Base-by-base conservation (phyloP, 2,329 filamentous ascomycete genomes). In the Phaeosphaeriaceae sp. region DNA sequence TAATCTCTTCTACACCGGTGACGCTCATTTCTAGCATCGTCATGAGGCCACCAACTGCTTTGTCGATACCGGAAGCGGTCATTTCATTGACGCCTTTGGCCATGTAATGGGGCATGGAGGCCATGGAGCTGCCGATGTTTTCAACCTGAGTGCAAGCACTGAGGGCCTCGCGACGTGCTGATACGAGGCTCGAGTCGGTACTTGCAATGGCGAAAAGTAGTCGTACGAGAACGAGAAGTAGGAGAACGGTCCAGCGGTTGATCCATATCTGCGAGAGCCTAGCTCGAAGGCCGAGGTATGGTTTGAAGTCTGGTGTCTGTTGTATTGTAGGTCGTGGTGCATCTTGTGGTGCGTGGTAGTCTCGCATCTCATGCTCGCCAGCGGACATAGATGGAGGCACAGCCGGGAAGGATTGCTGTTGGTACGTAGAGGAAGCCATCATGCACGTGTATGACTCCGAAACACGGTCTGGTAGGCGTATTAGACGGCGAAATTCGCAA, bases 61-160 rank as follows among this genome's bases (percentile, higher is more conserved):
- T 88, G 67, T 93, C 91, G 66, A 98, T 89, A 55, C 91, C 89
- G 48, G 85, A 85, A 31, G 92, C 91, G 7, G 92, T 90, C 67
- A 98, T 81, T 58, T 92, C 86, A 79, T 99, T 99, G 74, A 97
- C 89, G 54, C 95, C 95, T 51, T 86, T 83, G 1, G 93, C 91
- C 75, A 98, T 89, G 80, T 97, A 98, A 78, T 97, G 91, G 56
- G 95, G 95, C 93, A 98, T 97, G 40, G 95, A 98, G 41, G 94
- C 95, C 92, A 99, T 94, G 60, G 92, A 86, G 75, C 93, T 97
- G 62, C 94, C 95, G 67, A 96, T 87, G 66, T 92, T 92, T 81
- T 99, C 94, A 48, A 98, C 94, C 76, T 91, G 91, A 57, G 89
- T 92, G 78, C 95, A 99, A 63, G 94, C 93, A 52, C 91, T 90